These are phyloP conservation scores for Millerozyma miso DNA, from an alignment of 805 yeast species.

Conservation along the genomic window DNA sequence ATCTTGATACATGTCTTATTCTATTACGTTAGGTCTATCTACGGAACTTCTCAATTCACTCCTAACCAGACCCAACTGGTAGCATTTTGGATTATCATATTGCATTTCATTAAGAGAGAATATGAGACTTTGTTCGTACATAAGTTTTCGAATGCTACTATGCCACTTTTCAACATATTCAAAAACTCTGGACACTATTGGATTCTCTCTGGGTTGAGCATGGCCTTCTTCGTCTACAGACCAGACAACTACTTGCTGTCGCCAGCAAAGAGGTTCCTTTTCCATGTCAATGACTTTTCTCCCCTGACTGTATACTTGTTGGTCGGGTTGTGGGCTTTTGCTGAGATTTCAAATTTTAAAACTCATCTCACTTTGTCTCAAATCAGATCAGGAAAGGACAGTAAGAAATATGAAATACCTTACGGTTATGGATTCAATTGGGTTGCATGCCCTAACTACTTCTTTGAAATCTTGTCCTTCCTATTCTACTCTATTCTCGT, in stretches of 20 bases:
- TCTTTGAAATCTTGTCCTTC: slow-evolving; percentile 83
- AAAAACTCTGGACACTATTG: slow-evolving; percentile 91
- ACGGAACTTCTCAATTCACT: slow-evolving; percentile 26
- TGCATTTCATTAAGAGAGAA: slow-evolving; percentile 87
- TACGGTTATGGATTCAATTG: slow-evolving; percentile 77
- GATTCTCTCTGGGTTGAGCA: slow-evolving; percentile 71
- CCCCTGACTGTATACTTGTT: slow-evolving; percentile 24
- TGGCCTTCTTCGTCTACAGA: slow-evolving; percentile 48
- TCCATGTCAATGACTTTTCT: slow-evolving; percentile 44
- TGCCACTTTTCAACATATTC: slow-evolving; percentile 86
- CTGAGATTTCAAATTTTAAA: slow-evolving; percentile 68
- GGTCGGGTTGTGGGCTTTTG: slow-evolving; percentile 47
- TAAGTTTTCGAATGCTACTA: slow-evolving; percentile 80
- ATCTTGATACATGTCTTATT: slow-evolving; percentile 70
- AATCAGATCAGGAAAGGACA: slow-evolving; percentile 50
- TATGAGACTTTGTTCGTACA: slow-evolving; percentile 83
- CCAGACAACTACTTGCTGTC: slow-evolving; percentile 9
- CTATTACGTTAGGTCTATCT: slow-evolving; percentile 38
- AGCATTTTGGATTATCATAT: slow-evolving; percentile 52
- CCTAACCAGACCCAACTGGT: slow-evolving; percentile 52
- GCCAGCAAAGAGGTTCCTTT: slow-evolving; percentile 25
- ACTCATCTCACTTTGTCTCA: slow-evolving; percentile 65
- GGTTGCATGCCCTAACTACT: slow-evolving; percentile 92
- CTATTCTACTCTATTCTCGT: slow-evolving; percentile 61
- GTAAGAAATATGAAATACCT: slow-evolving; percentile 62